Evolutionary conservation across 257 asterid species (phyloP), one percentile per base, ranked within the genome.

Genomic region (Nicotiana obtusifolia): DNA sequence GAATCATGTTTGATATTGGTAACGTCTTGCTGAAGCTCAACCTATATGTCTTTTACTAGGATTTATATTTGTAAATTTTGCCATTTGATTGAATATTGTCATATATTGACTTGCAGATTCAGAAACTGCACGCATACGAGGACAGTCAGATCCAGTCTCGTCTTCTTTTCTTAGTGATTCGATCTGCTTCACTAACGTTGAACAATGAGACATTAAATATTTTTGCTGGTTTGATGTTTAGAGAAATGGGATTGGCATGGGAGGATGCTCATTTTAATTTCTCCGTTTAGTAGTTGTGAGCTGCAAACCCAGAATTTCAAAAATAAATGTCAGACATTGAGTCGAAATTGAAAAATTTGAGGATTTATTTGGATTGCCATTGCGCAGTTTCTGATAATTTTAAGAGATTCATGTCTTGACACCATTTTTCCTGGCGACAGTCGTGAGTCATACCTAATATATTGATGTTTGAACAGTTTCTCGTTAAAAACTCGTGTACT

Each of bases 321-420:
- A 75, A 75, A 75, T 75, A 75, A 75, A 75, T 26, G 44, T 75
- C 80, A 52, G 44, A 75, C 19, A 15, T 75, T 10, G 80, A 15
- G 28, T 75, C 4, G 15, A 73, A 73, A 47, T 47, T 14, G 79
- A 14, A 7, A 3, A 22, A 47, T 17, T 13, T 1, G 79, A 73
- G 7, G 24, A 49, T 75, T 75, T 49, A 20, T 24, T 49, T 75
- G 41, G 24, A 10, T 28, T 49, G 35, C 26, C 26, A 16, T 49
- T 75, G 16, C 11, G 49, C 26, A 7, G 37, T 19, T 47, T 15
- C 26, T 13, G 19, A 5, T 75, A 49, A 49, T 15, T 15, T 15
- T 16, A 4, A 30, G 31, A 30, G 31, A 26, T 49, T 75, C 62
- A 15, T 15, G 62, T 24, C 44, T 15, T 44, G 13, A 41, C 49